Evolutionary conservation across 441 rosid genomes (phyloP).

Genomic region (Eutrema salsugineum): DNA sequence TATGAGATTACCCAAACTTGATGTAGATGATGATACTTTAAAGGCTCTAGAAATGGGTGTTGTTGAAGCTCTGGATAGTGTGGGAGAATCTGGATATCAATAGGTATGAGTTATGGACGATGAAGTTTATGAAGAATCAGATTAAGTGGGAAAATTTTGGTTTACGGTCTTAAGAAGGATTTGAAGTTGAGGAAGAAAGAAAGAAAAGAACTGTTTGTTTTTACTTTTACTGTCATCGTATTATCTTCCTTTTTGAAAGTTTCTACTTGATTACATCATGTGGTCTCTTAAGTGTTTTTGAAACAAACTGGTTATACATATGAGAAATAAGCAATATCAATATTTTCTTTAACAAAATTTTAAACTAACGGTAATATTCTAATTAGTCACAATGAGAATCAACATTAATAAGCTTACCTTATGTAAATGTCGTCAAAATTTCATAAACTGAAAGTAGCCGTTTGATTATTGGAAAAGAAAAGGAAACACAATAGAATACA

Average conservation of each 20-base stretch:
- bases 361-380: conserved; percentile 6
- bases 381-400: neutral
- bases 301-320: neutral
- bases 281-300: neutral
- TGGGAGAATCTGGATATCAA: conserved; percentile 79
- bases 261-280: neutral
- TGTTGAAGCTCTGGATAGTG: conserved; percentile 74
- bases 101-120: conserved; percentile 59
- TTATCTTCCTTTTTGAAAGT: neutral
- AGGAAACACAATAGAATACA: conserved; percentile 22
- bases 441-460: conserved; percentile 27
- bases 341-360: neutral
- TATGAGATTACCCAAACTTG: neutral
- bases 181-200: conserved; percentile 4
- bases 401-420: conserved; percentile 18
- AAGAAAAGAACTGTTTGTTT: neutral
- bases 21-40: too few species aligned
- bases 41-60: conserved; percentile 91
- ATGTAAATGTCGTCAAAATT: neutral
- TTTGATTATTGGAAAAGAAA: conserved; percentile 19
- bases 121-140: conserved; percentile 42
- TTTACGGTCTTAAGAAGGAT: conserved; percentile 8
- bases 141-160: neutral
- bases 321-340: neutral
- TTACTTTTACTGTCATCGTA: neutral